Percentiles rank a stretch among this genome's conserved stretches.
Evolutionary conservation across 306 rosid species (phyloP).

Genomic region (Lupinus albus): DNA sequence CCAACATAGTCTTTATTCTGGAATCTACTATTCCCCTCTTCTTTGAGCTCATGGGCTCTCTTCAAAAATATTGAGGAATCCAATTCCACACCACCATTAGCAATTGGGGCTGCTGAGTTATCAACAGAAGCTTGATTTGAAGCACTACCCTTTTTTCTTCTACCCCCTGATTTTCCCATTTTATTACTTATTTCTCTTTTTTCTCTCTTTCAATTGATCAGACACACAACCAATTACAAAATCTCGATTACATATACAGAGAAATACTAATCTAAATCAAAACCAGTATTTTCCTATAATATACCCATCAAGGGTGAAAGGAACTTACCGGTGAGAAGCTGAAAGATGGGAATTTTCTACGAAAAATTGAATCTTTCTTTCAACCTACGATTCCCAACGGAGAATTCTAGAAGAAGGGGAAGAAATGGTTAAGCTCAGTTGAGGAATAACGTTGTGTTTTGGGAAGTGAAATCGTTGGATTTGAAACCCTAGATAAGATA

Average conservation of each 20-base stretch:
- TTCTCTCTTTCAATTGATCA: not conserved
- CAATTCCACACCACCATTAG: conserved; percentile 69
- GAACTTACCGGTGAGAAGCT: conserved; percentile 37
- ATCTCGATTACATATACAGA: too few relatives aligned
- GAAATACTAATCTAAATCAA: conserved; percentile 28
- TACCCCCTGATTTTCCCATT: conserved; percentile 96
- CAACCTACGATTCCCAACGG: conserved; percentile 10
- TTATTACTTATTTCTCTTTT: conserved; percentile 38
- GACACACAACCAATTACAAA: not conserved
- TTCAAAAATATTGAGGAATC: conserved; percentile 82
- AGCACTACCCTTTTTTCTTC: conserved; percentile 79
- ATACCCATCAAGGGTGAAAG: not conserved
- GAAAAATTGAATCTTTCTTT: not conserved
- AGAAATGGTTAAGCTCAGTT: not conserved
- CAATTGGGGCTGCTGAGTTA: conserved; percentile 49
- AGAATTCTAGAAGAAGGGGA: conserved; percentile 32
- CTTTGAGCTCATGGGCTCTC: conserved; percentile 91
- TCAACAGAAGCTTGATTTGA: conserved; percentile 56
- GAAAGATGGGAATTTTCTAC: conserved; percentile 9
- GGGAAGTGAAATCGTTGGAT: not conserved
- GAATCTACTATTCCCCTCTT: conserved; percentile 85
- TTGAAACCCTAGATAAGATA: conserved; percentile 59
- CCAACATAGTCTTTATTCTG: conserved; percentile 81
- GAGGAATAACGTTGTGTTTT: conserved; percentile 10
- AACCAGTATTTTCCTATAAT: not conserved